A percentile compares a stretch with the other conserved stretches of the same genome.
These are phyloP conservation scores for Tylopilus cervinicoccineus DNA, from an alignment of 768 basidiomycete species.

Conservation along the genomic window DNA sequence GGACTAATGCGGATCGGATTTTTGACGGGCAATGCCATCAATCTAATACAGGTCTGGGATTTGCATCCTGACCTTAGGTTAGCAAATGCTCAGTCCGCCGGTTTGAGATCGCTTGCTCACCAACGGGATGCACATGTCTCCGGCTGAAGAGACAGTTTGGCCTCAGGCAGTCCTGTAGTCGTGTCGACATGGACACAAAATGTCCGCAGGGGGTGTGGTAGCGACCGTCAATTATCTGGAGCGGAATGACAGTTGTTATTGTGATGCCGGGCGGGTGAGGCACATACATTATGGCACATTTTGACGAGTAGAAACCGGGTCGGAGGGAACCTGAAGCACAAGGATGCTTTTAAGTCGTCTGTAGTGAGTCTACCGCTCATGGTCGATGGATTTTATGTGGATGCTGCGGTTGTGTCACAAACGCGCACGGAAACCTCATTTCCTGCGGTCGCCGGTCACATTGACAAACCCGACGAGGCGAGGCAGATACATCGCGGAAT, in stretches of 20 bases:
- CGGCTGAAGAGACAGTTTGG: constrained; percentile 68
- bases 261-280: background rate
- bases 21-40: constrained; percentile 64
- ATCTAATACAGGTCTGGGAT: constrained; percentile 50
- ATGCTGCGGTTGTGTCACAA: constrained; percentile 29
- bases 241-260: background rate
- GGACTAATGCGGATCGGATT: constrained; percentile 73
- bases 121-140: constrained; percentile 54
- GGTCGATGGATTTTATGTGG: constrained; percentile 28
- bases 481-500: constrained; percentile 30
- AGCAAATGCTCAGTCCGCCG: constrained; percentile 1
- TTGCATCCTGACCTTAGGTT: constrained; percentile 44
- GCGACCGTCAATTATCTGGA: constrained; percentile 72
- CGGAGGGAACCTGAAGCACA: constrained; percentile 15
- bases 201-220: constrained; percentile 67
- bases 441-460: constrained; percentile 30
- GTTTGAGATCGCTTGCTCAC: constrained; percentile 30
- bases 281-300: constrained; percentile 75
- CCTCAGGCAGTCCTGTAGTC: constrained; percentile 60
- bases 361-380: constrained; percentile 13
- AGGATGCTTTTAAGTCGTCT: constrained; percentile 18
- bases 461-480: constrained; percentile 33
- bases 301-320: constrained; percentile 15
- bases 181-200: constrained; percentile 70
- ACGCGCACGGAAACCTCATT: constrained; percentile 39